A percentile compares a stretch with the other conserved stretches of the same genome.
Evolutionary conservation across 78 protist species (phyloP).

Genomic region (Blattamonas nauphoetae): DNA sequence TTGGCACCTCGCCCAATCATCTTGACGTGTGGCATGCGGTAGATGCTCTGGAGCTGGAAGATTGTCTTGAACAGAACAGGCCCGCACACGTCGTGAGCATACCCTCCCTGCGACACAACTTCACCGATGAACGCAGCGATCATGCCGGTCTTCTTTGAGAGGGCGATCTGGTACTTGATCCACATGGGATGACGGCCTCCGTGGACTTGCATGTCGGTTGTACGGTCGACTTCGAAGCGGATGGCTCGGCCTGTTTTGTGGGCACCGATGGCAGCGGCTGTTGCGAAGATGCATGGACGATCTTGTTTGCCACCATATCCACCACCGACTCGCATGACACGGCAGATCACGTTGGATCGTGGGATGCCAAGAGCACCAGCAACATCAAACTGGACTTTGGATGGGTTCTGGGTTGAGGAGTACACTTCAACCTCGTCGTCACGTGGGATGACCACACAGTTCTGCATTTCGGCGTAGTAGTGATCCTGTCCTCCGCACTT

Average conservation of each 20-base stretch:
- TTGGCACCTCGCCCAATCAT: conserved; percentile 44
- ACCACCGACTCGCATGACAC: conserved; percentile 80
- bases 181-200: conserved; percentile 80
- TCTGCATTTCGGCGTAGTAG: conserved; percentile 77
- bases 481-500: conserved; percentile 84
- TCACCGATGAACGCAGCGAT: conserved; percentile 3
- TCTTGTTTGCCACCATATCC: conserved; percentile 82
- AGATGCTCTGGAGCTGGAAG: conserved; percentile 67
- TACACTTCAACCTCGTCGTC: conserved; percentile 50
- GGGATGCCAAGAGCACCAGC: conserved; percentile 57
- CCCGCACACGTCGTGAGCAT: conserved; percentile 50
- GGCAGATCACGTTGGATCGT: conserved; percentile 35
- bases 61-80: conserved; percentile 74
- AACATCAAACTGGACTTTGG: conserved; percentile 33
- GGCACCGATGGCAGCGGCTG: conserved; percentile 54
- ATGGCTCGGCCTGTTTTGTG: conserved; percentile 45
- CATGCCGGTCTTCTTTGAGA: background rate
- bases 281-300: conserved; percentile 25
- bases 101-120: conserved; percentile 68
- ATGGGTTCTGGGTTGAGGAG: conserved; percentile 31
- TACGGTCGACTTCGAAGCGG: conserved; percentile 50
- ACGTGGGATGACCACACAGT: conserved; percentile 64
- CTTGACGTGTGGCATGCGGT: conserved; percentile 58
- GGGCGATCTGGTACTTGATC: conserved; percentile 44
- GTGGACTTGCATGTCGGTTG: conserved; percentile 57